Evolutionary conservation across 176 grass and related monocot species (phyloP).

Genomic region (Saccharum officinarum): DNA sequence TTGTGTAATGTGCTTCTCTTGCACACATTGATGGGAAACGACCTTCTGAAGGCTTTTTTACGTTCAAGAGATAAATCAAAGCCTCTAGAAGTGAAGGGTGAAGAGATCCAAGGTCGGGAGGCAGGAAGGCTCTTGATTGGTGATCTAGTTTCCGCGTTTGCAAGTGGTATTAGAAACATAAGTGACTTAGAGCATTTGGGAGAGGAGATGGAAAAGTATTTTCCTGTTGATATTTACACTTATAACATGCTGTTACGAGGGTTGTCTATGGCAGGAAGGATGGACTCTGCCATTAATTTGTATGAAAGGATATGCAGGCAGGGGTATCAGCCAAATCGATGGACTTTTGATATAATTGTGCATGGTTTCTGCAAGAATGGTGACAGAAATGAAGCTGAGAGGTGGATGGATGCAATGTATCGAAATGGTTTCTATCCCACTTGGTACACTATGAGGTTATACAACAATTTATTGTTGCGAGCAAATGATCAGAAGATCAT

Average conservation of each 20-base stretch:
- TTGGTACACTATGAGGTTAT: constrained; percentile 73
- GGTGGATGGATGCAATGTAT: constrained; percentile 80
- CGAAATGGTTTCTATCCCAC: constrained; percentile 79
- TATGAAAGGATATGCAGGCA: constrained; percentile 68
- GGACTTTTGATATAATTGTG: constrained; percentile 87
- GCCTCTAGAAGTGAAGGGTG: constrained; percentile 17
- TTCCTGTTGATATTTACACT: constrained; percentile 87
- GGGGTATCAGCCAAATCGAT: constrained; percentile 83
- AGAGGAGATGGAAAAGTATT: constrained; percentile 69
- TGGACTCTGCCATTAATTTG: constrained; percentile 78
- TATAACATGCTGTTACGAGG: constrained; percentile 93
- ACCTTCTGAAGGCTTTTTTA: constrained; percentile 62
- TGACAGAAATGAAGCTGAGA: constrained; percentile 75
- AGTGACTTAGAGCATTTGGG: constrained; percentile 63
- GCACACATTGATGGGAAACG: constrained; percentile 64
- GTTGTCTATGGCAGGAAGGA: constrained; percentile 64
- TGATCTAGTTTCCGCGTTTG: constrained; percentile 69
- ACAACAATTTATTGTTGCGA: constrained; percentile 40
- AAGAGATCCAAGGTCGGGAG: constrained; percentile 45
- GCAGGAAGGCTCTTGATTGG: constrained; percentile 63
- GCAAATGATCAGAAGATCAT: constrained; percentile 36
- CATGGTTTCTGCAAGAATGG: constrained; percentile 82
- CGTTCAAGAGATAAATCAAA: constrained; percentile 49
- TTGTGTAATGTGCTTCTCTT: constrained; percentile 88
- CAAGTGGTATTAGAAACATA: constrained; percentile 62